A percentile compares a stretch with the other conserved stretches of the same genome.
These are phyloP conservation scores for Desmodesmus armatus DNA, from an alignment of 139 green algal species.

Conservation along the genomic window DNA sequence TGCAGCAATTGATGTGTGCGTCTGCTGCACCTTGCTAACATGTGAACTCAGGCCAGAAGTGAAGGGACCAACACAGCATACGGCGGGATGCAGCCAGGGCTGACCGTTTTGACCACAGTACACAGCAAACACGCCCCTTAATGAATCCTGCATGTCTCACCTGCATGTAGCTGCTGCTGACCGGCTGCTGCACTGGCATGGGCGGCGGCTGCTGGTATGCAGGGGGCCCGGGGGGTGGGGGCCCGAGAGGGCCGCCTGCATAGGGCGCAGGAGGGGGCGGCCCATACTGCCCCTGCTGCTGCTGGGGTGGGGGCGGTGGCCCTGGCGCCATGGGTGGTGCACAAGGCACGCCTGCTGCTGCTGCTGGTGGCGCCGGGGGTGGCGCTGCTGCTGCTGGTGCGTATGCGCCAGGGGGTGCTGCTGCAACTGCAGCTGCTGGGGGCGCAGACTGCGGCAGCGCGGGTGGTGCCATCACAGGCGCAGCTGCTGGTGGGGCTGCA, in stretches of 20 bases:
- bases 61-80: too few relatives aligned
- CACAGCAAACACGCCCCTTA: too few relatives aligned
- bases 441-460: background rate
- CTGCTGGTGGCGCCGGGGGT: background rate
- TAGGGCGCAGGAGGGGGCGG: slow-evolving; percentile 11
- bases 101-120: too few relatives aligned
- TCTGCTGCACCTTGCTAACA: too few relatives aligned
- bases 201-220: slow-evolving; percentile 22
- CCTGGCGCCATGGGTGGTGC: slow-evolving; percentile 6
- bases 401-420: background rate
- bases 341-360: slow-evolving; percentile 34
- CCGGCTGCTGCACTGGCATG: slow-evolving; percentile 8
- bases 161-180: background rate
- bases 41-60: too few relatives aligned
- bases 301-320: slow-evolving; percentile 20
- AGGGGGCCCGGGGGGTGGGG: background rate
- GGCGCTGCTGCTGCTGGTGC: slow-evolving; percentile 32
- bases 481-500: slow-evolving; percentile 5
- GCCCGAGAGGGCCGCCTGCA: background rate
- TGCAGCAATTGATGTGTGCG: too few relatives aligned
- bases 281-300: slow-evolving; percentile 43
- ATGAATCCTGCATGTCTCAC: background rate
- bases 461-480: slow-evolving; percentile 1
- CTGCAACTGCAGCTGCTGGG: background rate
- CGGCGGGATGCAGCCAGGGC: too few relatives aligned